Evolutionary conservation across 257 asterid genomes (phyloP).

Genomic region (Primulina eburnea): DNA sequence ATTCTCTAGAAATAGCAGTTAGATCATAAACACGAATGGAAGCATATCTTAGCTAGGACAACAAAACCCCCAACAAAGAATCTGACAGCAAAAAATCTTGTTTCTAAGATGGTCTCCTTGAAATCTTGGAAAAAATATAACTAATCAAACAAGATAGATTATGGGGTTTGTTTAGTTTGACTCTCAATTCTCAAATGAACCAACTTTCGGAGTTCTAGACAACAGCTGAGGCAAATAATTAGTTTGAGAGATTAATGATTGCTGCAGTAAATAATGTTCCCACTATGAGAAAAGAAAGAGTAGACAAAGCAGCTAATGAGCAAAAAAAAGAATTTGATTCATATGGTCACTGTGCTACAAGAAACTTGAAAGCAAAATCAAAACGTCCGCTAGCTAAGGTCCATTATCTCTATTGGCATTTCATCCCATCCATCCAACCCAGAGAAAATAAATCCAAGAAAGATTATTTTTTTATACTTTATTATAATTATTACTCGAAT

Average conservation of each 20-base stretch:
- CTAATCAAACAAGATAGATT: conserved; percentile 33
- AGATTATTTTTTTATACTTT: neutral
- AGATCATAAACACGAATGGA: conserved; percentile 34
- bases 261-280: conserved; percentile 51
- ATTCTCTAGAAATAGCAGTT: conserved; percentile 37
- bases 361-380: conserved; percentile 79
- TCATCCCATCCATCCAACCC: conserved; percentile 48
- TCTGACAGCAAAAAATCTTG: conserved; percentile 29
- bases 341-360: conserved; percentile 60
- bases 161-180: conserved; percentile 40
- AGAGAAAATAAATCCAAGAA: conserved; percentile 15
- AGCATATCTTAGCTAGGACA: conserved; percentile 19
- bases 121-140: conserved; percentile 22
- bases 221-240: conserved; percentile 42
- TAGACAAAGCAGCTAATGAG: conserved; percentile 21
- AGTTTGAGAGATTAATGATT: conserved; percentile 54
- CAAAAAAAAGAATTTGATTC: conserved; percentile 25
- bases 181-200: conserved; percentile 42
- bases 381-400: conserved; percentile 74
- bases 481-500: neutral
- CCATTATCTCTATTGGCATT: conserved; percentile 71
- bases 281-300: conserved; percentile 25
- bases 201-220: conserved; percentile 34
- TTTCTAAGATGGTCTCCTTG: neutral
- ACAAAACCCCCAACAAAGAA: conserved; percentile 23